phyloP scores from a whole-genome alignment of 2,329 filamentous ascomycete species.

The Pestalotiopsis sp. region DNA sequence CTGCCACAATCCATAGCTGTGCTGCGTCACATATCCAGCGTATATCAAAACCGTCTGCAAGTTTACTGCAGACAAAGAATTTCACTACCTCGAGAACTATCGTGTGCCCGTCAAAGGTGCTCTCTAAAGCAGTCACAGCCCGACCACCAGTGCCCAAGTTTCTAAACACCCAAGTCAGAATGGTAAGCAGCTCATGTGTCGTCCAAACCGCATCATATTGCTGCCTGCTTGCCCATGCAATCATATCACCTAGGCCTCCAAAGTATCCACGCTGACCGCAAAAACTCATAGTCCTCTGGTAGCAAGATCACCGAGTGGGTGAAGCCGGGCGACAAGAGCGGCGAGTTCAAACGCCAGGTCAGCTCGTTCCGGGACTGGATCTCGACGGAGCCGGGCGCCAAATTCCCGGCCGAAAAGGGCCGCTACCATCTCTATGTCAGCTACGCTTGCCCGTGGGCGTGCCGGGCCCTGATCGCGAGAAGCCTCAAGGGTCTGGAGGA shows the following conservation, averaged over 20 bases:
- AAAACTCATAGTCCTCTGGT: slow-evolving; percentile 16
- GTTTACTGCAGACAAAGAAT: neutral
- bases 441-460: slow-evolving; percentile 94
- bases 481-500: slow-evolving; percentile 92
- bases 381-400: slow-evolving; percentile 68
- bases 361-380: slow-evolving; percentile 84
- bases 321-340: slow-evolving; percentile 72
- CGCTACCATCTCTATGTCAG: slow-evolving; percentile 95
- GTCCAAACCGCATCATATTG: neutral
- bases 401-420: slow-evolving; percentile 83
- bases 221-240: neutral
- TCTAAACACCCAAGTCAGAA: slow-evolving; percentile 19
- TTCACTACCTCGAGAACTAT: neutral
- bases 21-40: neutral
- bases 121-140: neutral
- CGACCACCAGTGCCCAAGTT: neutral
- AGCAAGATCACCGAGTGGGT: slow-evolving; percentile 83
- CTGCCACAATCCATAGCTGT: neutral
- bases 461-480: slow-evolving; percentile 83
- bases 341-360: slow-evolving; percentile 89
- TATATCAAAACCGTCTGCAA: neutral
- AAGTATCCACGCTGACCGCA: neutral
- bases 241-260: neutral
- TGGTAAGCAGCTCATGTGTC: slow-evolving; percentile 22
- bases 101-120: neutral